Base-by-base conservation (phyloP, 139 green algal species). In the Axilococcus clingmanii region DNA sequence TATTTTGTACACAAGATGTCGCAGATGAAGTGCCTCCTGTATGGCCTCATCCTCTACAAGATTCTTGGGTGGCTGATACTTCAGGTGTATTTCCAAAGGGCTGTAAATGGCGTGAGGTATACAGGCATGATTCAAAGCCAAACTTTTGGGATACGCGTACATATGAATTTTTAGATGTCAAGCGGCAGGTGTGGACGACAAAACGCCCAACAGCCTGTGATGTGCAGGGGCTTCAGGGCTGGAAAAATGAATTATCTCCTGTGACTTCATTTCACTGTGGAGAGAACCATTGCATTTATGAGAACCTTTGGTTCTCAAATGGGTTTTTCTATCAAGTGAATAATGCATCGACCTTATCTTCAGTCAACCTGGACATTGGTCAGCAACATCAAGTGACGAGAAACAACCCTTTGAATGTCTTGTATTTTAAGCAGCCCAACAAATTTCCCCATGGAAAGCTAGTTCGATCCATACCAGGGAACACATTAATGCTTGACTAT, bases 401-500 rank as follows among this genome's bases (percentile, higher is more conserved):
- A 16, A 79, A 84, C 28, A 57, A 71, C 40, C 48, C 72, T 15
- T 51, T 84, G 17, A 63, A 75, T 35, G 47, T 61, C 6, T 30
- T 83, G 43, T 67, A 80, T 36, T 60, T 84, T 14, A 29, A 62
- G 4, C 55, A 68, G 28, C 57, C 62, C 3, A 37, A 32, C 9
- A 5, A 27, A 2, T 85, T 68, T 43, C 33, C 64, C 9, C 28
- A 49, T 0, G 38, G 44, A 11, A 54, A 79, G 0, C 43, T 72
- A 3, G 75, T 57, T 49, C 52, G 43, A 0, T 34, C 81, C 2
- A 66, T 91, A 15, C 52, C 61, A 2, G 82, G 80, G 0, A 78
- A 89, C 70, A 92, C 82, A 17, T 71, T 92, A 25, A 35, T 94
- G 4, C 83, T 91, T 34, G 85, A 94, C 61, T 94, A 84, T 48